Percentiles rank a stretch among this genome's conserved stretches.
phyloP scores from a whole-genome alignment of 1,284 basidiomycete species.

The Ganoderma resinaceum region DNA sequence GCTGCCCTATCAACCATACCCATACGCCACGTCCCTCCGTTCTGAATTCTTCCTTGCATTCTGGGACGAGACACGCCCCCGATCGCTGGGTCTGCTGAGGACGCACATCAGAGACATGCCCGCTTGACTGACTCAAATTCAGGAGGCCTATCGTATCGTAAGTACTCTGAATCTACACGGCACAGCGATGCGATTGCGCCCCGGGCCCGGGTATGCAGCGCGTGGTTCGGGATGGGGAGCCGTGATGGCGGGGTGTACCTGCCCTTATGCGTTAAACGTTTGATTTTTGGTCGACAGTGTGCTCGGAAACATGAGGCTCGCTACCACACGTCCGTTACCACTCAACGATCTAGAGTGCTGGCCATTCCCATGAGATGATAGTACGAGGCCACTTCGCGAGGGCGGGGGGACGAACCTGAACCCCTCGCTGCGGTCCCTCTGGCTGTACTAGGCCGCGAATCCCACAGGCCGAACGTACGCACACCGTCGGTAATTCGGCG shows the following conservation, averaged over 20 bases:
- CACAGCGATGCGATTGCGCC: not conserved
- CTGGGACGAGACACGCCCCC: not conserved
- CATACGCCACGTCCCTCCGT: not conserved
- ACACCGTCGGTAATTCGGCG: not conserved
- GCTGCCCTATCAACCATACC: not conserved
- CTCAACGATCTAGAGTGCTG: too few relatives aligned
- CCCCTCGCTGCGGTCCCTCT: not conserved
- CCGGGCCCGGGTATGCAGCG: not conserved
- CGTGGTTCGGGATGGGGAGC: not conserved
- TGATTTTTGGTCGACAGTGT: not conserved
- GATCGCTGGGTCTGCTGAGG: not conserved
- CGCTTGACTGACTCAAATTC: not conserved
- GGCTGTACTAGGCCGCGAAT: not conserved
- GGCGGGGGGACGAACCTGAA: not conserved
- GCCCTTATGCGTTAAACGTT: not conserved
- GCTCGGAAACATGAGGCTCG: constrained; percentile 2
- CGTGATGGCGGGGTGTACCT: not conserved
- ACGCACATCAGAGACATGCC: not conserved
- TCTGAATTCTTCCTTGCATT: not conserved
- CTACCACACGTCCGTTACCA: not conserved
- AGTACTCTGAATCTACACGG: not conserved
- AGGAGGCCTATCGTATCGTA: not conserved
- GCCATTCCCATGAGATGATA: not conserved
- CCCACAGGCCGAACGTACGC: not conserved
- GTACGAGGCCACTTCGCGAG: not conserved